Evolutionary conservation across 306 rosid genomes (phyloP), one percentile per base, ranked within the genome.

Genomic region (Vachellia collinsii): DNA sequence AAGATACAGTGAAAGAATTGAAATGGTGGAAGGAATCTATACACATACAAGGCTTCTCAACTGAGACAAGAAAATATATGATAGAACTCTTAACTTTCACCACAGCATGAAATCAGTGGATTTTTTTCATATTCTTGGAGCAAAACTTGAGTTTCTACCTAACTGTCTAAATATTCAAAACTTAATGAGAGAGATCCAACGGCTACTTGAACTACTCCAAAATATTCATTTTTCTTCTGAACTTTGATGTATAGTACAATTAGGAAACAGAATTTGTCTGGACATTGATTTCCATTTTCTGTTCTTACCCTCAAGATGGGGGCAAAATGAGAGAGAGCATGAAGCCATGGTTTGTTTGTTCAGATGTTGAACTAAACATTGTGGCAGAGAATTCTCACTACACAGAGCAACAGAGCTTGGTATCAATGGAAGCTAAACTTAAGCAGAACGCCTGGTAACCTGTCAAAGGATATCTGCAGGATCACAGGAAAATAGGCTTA

Each of bases 361-460:
- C 92, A 83, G 90, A 89, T 85, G 75, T 91, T 87, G 89, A 91
- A 88, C 89, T 75, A 76, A 81, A 53, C 22, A 53, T 17, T 47
- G 74, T 1, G 54, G 62, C 70, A 61, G 53, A 68, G 47, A 50
- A 16, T 80, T 75, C 56, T 58, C 58, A 67, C 83, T 84, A 95
- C 22, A 95, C 80, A 1, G 88, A 80, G 89, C 97, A 93, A 47
- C 99, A 95, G 62, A 93, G 93, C 88, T 93, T 95, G 42, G 96
- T 73, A 90, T 93, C 99, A 75, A 95, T 88, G 75, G 98, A 91
- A 80, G 99, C 94, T 83, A 95, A 78, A 53, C 94, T 88, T 48
- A 93, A 90, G 88, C 96, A 93, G 82, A 95, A 95, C 5, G 99
- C 99, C 78, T 95, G 97, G 88, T 89, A 95, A 77, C 97, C 99